Evolutionary conservation across 1,139 yeast species (phyloP).

Genomic region (Zygoascus hellenicus): DNA sequence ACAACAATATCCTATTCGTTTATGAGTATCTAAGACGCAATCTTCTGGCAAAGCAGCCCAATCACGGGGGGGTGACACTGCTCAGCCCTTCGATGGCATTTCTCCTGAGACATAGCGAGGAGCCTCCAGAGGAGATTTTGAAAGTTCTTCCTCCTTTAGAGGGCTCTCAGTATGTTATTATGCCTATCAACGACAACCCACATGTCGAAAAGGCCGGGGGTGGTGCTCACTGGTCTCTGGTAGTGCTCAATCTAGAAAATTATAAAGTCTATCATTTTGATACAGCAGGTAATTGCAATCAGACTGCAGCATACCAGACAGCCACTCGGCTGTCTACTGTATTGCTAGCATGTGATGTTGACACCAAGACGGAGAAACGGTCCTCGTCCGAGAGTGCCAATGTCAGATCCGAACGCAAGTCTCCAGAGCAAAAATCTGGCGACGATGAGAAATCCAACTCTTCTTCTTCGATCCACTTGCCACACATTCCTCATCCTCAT

Average conservation of each 20-base stretch:
- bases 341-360: neutral
- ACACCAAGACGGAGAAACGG: neutral
- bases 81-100: slow-evolving; percentile 40
- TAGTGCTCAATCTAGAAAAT: slow-evolving; percentile 39
- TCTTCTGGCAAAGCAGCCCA: slow-evolving; percentile 11
- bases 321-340: slow-evolving; percentile 4
- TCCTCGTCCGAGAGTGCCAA: neutral
- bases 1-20: slow-evolving; percentile 58
- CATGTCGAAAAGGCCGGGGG: slow-evolving; percentile 43
- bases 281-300: slow-evolving; percentile 41
- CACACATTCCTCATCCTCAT: slow-evolving; percentile 3
- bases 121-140: slow-evolving; percentile 26
- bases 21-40: slow-evolving; percentile 51
- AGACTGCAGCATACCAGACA: slow-evolving; percentile 24
- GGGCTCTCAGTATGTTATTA: slow-evolving; percentile 40
- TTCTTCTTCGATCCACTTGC: neutral
- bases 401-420: neutral
- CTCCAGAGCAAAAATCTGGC: neutral
- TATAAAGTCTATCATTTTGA: slow-evolving; percentile 42
- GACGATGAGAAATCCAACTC: neutral
- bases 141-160: slow-evolving; percentile 42
- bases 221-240: slow-evolving; percentile 54
- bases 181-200: slow-evolving; percentile 50
- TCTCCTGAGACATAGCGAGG: slow-evolving; percentile 31
- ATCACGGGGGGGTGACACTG: slow-evolving; percentile 26